Percentiles rank a stretch among this genome's conserved stretches.
Conservation (phyloP, 176 grass and related monocot genomes). For the Rhynchospora breviuscula region DNA sequence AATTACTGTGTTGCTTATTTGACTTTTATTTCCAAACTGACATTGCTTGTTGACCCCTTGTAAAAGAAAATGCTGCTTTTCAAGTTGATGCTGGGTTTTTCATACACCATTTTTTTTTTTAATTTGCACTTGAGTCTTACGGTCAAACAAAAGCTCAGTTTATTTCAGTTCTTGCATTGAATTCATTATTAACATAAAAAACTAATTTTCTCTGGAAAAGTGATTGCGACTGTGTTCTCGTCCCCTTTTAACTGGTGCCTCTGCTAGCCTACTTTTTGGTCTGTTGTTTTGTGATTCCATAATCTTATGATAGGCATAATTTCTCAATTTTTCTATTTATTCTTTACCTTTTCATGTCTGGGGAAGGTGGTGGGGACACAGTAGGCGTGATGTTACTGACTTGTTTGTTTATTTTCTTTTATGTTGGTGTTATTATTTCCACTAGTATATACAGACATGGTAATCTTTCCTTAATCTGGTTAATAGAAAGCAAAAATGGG, state of each 20-base stretch:
- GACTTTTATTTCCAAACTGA: neutral
- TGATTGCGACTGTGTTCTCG: neutral
- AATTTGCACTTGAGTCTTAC: neutral
- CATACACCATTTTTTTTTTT: too few relatives aligned
- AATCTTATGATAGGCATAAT: neutral
- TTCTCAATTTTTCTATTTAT: neutral
- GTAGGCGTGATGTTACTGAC: neutral
- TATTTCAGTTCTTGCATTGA: too few relatives aligned
- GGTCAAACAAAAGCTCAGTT: neutral
- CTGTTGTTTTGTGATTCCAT: neutral
- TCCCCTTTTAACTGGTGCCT: neutral
- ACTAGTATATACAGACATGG: neutral
- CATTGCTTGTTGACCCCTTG: neutral
- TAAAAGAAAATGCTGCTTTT: neutral
- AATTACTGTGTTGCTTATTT: neutral
- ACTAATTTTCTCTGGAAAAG: neutral
- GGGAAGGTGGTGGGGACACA: neutral
- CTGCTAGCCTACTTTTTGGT: neutral
- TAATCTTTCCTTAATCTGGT: conserved; percentile 39
- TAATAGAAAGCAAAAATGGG: conserved; percentile 70
- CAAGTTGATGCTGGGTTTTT: neutral
- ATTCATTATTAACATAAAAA: too few relatives aligned
- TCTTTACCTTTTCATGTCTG: neutral
- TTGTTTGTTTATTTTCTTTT: neutral
- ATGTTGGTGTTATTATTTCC: neutral